Evolutionary conservation across 306 rosid genomes (phyloP).

Genomic region (Quercus aquifolioides): DNA sequence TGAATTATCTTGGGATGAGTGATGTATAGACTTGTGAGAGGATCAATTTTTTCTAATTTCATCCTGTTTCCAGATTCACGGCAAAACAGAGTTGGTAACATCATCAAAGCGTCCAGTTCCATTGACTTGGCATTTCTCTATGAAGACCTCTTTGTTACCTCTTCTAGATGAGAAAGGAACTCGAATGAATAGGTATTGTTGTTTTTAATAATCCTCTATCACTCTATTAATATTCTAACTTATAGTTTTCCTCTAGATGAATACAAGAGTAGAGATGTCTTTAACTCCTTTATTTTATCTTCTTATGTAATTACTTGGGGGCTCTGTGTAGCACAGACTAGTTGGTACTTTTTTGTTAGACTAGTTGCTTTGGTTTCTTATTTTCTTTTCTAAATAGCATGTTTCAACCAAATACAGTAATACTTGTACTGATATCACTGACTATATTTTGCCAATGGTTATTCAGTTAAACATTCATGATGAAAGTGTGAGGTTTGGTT

Average conservation of each 20-base stretch:
- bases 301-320: not conserved
- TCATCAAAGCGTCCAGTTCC: constrained; percentile 95
- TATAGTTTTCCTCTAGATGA: not conserved
- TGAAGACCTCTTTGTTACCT: constrained; percentile 64
- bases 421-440: not conserved
- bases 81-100: constrained; percentile 86
- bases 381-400: not conserved
- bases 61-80: constrained; percentile 72
- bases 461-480: not conserved
- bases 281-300: not conserved
- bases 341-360: not conserved
- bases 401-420: not conserved
- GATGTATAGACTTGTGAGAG: not conserved
- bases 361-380: not conserved
- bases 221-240: not conserved
- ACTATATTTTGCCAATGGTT: not conserved
- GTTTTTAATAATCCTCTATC: not conserved
- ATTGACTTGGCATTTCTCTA: constrained; percentile 88
- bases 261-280: not conserved
- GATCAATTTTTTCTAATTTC: constrained; percentile 4
- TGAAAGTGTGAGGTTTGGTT: not conserved
- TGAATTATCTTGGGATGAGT: constrained; percentile 3
- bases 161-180: constrained; percentile 85
- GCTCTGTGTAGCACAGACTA: not conserved
- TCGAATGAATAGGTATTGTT: constrained; percentile 68